phyloP scores from a whole-genome alignment of 176 grass and related monocot species.

The Tillandsia leiboldiana region DNA sequence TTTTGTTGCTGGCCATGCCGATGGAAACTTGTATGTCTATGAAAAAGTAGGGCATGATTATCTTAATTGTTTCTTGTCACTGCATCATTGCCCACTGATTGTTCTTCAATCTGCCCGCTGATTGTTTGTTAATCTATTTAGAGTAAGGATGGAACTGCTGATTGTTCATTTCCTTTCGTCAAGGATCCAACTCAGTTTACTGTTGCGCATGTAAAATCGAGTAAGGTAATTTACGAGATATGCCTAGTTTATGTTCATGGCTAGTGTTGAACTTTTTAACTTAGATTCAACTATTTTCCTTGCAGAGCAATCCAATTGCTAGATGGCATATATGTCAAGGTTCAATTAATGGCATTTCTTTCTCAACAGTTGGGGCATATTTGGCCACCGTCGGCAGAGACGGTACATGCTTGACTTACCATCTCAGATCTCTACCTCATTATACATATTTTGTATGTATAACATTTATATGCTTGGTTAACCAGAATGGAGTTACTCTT shows the following conservation, averaged over 20 bases:
- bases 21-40: slow-evolving; percentile 91
- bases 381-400: slow-evolving; percentile 87
- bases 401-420: slow-evolving; percentile 46
- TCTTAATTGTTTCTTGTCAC: slow-evolving; percentile 9
- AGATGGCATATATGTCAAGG: slow-evolving; percentile 97
- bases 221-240: slow-evolving; percentile 47
- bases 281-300: not conserved
- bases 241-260: slow-evolving; percentile 14
- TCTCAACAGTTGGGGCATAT: slow-evolving; percentile 70
- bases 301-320: slow-evolving; percentile 76
- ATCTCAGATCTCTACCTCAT: not conserved
- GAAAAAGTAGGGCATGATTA: slow-evolving; percentile 59
- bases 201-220: slow-evolving; percentile 90
- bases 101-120: slow-evolving; percentile 17
- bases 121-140: slow-evolving; percentile 23
- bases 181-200: slow-evolving; percentile 71
- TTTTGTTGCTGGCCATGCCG: slow-evolving; percentile 88
- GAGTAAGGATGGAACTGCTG: slow-evolving; percentile 89
- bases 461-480: not conserved
- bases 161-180: slow-evolving; percentile 72
- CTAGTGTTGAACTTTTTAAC: slow-evolving; percentile 30
- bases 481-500: slow-evolving; percentile 12
- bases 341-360: slow-evolving; percentile 82
- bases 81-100: slow-evolving; percentile 8
- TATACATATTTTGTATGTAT: not conserved